These are phyloP conservation scores for Arabidopsis lyrata DNA, from an alignment of 441 rosid species.

Conservation along the genomic window DNA sequence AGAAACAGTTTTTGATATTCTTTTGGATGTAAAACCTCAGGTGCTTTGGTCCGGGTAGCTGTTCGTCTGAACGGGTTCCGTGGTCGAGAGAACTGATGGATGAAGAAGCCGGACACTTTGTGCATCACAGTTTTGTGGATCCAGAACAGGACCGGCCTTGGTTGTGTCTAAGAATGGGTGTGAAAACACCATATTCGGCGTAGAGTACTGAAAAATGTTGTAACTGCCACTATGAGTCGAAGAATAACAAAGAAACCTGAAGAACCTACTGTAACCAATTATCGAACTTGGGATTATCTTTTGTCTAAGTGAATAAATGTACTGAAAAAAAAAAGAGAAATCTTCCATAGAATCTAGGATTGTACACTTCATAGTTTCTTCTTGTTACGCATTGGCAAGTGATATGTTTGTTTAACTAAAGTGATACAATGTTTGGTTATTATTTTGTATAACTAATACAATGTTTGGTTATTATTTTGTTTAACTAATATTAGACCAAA, in stretches of 20 bases:
- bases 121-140: slow-evolving; percentile 80
- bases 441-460: not conserved
- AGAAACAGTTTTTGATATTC: not conserved
- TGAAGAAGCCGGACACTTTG: slow-evolving; percentile 88
- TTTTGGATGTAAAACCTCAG: slow-evolving; percentile 48
- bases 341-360: not conserved
- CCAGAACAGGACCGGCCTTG: slow-evolving; percentile 82
- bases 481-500: not conserved
- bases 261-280: slow-evolving; percentile 19
- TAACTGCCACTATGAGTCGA: not conserved
- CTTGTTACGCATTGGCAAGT: not conserved
- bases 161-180: slow-evolving; percentile 86
- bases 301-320: slow-evolving; percentile 9
- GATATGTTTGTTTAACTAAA: not conserved
- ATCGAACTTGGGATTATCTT: slow-evolving; percentile 16
- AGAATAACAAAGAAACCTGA: not conserved
- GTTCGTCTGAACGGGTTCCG: slow-evolving; percentile 68
- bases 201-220: slow-evolving; percentile 39
- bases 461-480: not conserved
- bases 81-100: slow-evolving; percentile 94
- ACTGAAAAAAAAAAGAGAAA: not conserved
- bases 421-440: not conserved
- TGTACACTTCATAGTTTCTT: not conserved
- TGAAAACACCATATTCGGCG: slow-evolving; percentile 77
- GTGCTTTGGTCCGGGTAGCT: slow-evolving; percentile 92